These are phyloP conservation scores for Gonapodya sp. DNA, from an alignment of 192 early-diverging fungal genomes.

Conservation along the genomic window DNA sequence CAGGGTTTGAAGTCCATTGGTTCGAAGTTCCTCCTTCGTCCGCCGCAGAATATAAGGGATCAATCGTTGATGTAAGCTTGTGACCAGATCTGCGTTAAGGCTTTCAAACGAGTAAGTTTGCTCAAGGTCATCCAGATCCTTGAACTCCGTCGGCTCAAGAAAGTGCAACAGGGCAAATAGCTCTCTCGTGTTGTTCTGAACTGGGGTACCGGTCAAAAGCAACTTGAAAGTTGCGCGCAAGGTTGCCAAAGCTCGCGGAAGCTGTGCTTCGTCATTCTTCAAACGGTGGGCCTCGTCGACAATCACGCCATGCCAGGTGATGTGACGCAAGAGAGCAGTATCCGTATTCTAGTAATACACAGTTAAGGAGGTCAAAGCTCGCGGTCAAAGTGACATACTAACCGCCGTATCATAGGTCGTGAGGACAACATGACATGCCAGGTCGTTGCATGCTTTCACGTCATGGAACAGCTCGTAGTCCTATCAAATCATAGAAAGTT, in stretches of 20 bases:
- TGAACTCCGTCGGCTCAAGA: background rate
- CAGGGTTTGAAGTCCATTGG: no score
- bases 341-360: background rate
- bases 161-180: background rate
- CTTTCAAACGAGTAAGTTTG: background rate
- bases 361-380: no score
- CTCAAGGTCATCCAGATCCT: background rate
- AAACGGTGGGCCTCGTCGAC: background rate
- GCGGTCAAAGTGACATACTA: no score
- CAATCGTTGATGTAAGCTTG: background rate
- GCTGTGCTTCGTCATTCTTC: background rate
- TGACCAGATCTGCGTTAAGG: background rate
- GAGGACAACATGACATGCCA: no score
- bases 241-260: background rate
- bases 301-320: background rate
- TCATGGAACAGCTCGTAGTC: no score
- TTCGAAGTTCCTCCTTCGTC: background rate
- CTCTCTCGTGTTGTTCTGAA: background rate
- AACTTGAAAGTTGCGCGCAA: background rate
- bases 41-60: background rate
- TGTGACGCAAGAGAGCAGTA: background rate
- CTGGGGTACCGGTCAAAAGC: background rate
- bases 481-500: no score
- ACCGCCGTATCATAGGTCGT: no score
- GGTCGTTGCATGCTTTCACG: no score